These are phyloP conservation scores for Aspergillus sp. DNA, from an alignment of 2,329 filamentous ascomycete species.

Conservation along the genomic window DNA sequence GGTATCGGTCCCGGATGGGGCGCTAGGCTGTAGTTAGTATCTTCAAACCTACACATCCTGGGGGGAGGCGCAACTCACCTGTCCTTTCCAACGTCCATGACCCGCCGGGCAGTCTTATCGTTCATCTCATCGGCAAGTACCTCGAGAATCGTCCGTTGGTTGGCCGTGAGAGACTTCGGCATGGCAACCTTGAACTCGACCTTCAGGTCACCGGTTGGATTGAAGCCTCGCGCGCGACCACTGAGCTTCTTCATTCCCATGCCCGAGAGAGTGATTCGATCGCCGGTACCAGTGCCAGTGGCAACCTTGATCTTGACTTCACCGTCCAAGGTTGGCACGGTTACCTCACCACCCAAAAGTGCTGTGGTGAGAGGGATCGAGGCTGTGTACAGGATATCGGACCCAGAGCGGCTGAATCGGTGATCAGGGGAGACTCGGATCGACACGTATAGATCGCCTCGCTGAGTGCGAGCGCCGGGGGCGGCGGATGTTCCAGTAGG, in stretches of 20 bases:
- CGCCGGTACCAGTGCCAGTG: conserved; percentile 88
- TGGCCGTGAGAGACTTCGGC: conserved; percentile 89
- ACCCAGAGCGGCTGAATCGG: conserved; percentile 82
- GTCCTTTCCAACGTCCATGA: conserved; percentile 75
- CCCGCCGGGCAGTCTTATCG: conserved; percentile 84
- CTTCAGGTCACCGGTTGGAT: conserved; percentile 72
- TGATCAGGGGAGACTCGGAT: conserved; percentile 86
- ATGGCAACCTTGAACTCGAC: conserved; percentile 94
- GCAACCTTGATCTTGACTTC: conserved; percentile 87
- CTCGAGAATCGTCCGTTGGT: conserved; percentile 89
- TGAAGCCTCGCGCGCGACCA: conserved; percentile 55
- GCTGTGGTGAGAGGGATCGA: conserved; percentile 90
- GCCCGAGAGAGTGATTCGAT: conserved; percentile 82
- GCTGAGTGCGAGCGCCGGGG: conserved; percentile 63
- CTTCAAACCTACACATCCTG: not conserved
- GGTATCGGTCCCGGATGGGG: conserved; percentile 20
- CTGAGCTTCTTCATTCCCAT: conserved; percentile 92
- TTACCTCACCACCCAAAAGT: conserved; percentile 84
- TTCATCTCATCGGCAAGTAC: conserved; percentile 96
- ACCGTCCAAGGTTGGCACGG: conserved; percentile 84
- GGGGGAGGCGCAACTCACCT: conserved; percentile 47
- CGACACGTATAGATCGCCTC: conserved; percentile 87
- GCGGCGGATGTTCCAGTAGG: conserved; percentile 68
- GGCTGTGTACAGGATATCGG: conserved; percentile 90
- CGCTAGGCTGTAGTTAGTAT: conserved; percentile 16